Evolutionary conservation across 352 stramenopile species (phyloP).

Genomic region (Globisporangium solare): DNA sequence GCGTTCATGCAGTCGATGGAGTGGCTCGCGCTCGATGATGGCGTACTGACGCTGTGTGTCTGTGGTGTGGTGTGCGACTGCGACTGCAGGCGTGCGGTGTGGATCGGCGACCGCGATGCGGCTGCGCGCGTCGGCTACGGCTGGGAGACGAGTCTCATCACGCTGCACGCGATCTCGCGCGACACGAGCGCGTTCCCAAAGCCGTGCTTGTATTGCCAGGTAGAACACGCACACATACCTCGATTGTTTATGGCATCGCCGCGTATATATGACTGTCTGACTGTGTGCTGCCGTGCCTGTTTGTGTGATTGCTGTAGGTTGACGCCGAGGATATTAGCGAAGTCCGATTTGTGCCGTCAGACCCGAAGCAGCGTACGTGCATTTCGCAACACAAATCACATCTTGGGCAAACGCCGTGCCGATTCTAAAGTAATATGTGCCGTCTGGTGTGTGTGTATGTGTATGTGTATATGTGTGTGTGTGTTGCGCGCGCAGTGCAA

Average conservation of each 20-base stretch:
- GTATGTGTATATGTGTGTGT: no score
- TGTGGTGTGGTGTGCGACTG: neutral
- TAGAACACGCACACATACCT: conserved; percentile 2
- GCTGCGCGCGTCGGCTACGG: conserved; percentile 45
- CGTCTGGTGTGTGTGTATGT: no score
- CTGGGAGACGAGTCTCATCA: conserved; percentile 69
- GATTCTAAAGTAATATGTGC: neutral
- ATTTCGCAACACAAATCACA: no score
- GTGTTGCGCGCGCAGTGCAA: conserved; percentile 31
- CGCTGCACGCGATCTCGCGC: conserved; percentile 74
- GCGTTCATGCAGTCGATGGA: neutral
- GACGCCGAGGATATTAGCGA: conserved; percentile 63
- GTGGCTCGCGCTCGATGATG: neutral
- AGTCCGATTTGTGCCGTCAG: conserved; percentile 66
- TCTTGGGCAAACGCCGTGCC: neutral
- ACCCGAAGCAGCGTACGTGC: conserved; percentile 64
- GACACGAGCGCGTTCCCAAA: conserved; percentile 54
- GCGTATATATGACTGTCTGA: no score
- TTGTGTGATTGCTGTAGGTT: conserved; percentile 21
- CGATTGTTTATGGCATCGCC: neutral
- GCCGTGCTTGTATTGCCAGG: conserved; percentile 81
- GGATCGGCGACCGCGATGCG: conserved; percentile 36
- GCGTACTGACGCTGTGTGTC: neutral
- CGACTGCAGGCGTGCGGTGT: conserved; percentile 45
- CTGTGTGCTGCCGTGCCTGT: no score